These are phyloP conservation scores for Microdochium paspali DNA, from an alignment of 2,329 filamentous ascomycete genomes.

Conservation along the genomic window DNA sequence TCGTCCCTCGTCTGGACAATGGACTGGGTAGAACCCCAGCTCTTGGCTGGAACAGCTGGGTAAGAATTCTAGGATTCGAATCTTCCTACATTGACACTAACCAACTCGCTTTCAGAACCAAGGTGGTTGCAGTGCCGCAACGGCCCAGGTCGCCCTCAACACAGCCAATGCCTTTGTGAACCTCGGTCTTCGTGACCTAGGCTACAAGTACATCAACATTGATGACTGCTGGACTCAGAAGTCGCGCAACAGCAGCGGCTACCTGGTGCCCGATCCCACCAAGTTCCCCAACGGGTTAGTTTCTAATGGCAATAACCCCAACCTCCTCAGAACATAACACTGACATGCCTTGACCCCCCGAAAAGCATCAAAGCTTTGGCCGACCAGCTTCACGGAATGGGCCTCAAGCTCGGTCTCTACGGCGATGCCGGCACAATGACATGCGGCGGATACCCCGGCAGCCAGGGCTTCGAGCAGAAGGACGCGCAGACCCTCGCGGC, in stretches of 20 bases:
- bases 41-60: slow-evolving; percentile 10
- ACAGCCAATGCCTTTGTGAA: slow-evolving; percentile 36
- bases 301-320: too few relatives aligned
- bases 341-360: too few relatives aligned
- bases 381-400: slow-evolving; percentile 41
- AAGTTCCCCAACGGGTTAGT: slow-evolving; percentile 52
- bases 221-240: slow-evolving; percentile 51
- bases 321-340: too few relatives aligned
- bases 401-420: slow-evolving; percentile 56
- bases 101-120: not conserved
- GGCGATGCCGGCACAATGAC: slow-evolving; percentile 40
- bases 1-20: slow-evolving; percentile 5
- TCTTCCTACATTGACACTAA: not conserved
- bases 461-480: slow-evolving; percentile 43
- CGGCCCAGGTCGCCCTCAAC: slow-evolving; percentile 27
- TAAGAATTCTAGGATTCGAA: not conserved
- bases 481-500: slow-evolving; percentile 48
- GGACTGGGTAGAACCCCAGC: slow-evolving; percentile 9
- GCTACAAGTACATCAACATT: slow-evolving; percentile 50
- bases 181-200: slow-evolving; percentile 39
- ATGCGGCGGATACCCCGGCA: slow-evolving; percentile 48
- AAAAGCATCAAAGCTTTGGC: slow-evolving; percentile 46
- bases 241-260: slow-evolving; percentile 29
- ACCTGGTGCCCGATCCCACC: slow-evolving; percentile 33
- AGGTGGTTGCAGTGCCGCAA: not conserved